Evolutionary conservation across 345 rosid species (phyloP), one percentile per base, ranked within the genome.

Genomic region (Erucastrum elatum): DNA sequence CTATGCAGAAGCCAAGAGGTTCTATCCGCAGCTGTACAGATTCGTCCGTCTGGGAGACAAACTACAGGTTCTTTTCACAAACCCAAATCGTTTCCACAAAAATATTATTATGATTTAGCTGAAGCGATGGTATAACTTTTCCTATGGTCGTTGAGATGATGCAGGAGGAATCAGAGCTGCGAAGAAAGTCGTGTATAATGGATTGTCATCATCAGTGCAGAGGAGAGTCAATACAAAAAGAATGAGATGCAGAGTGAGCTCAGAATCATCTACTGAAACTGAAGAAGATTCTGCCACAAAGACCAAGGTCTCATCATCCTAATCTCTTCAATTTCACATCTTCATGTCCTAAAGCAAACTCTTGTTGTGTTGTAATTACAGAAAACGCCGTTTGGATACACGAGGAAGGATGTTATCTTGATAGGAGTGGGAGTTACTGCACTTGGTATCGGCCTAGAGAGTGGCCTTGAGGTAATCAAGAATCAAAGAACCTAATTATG

Each of bases 391-490:
- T 94, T 94, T 74, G 97, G 98, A 74, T 89, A 92, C 84, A 78
- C 89, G 59, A 90, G 97, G 82, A 94, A 94, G 84, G 97, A 94
- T 82, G 98, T 92, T 72, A 33, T 94, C 34, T 77, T 92, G 88
- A 90, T 94, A 70, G 98, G 97, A 75, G 41, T 94, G 5, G 98
- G 97, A 76, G 87, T 94, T 66, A 94, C 97, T 1, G 80, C 84
- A 65, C 78, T 87, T 68, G 97, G 97, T 31, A 8, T 80, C 66
- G 98, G 97, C 49, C 81, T 94, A 83, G 86, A 94, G 85, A 88
- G 87, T 83, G 98, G 98, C 76, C 82, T 94, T 69, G 98, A 94
- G 98, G 97, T 94, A 89, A 25, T 21, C 44, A 64, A 26, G 65
- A 39, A 61, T 31, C 80, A 63, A 34, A 41, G 6, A 53, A 56